These are phyloP conservation scores for Populus simonii DNA, from an alignment of 345 rosid genomes.

Conservation along the genomic window DNA sequence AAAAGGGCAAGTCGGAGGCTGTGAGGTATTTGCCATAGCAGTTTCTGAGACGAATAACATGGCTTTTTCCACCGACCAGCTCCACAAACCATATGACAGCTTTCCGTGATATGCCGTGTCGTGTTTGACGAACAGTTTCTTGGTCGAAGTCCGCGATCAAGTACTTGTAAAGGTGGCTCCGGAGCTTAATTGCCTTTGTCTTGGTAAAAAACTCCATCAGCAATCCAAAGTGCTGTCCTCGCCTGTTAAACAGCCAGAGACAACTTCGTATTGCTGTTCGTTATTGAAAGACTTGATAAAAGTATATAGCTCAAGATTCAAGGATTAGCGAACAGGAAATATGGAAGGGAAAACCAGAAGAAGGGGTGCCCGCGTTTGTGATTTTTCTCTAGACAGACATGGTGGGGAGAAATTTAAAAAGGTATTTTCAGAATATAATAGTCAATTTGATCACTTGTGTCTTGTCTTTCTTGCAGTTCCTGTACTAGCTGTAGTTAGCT, in stretches of 20 bases:
- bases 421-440: neutral
- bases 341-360: neutral
- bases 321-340: too few species aligned
- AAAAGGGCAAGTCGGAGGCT: constrained; percentile 68
- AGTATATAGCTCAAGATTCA: neutral
- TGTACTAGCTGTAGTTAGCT: neutral
- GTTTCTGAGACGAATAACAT: constrained; percentile 50
- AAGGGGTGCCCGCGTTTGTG: neutral
- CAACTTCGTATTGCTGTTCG: neutral
- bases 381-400: neutral
- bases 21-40: constrained; percentile 64
- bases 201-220: constrained; percentile 71
- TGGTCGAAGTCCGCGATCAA: constrained; percentile 69
- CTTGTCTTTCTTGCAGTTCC: constrained; percentile 9
- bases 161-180: constrained; percentile 84
- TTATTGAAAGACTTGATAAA: neutral
- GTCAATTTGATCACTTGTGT: neutral
- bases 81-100: constrained; percentile 81
- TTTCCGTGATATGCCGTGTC: constrained; percentile 44
- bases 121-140: constrained; percentile 66
- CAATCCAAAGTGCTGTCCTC: neutral
- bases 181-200: constrained; percentile 59
- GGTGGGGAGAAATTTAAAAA: neutral
- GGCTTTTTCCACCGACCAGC: constrained; percentile 40
- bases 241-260: neutral